Evolutionary conservation across 1,139 yeast genomes (phyloP).

Genomic region (Suhomyces ambrosiae): DNA sequence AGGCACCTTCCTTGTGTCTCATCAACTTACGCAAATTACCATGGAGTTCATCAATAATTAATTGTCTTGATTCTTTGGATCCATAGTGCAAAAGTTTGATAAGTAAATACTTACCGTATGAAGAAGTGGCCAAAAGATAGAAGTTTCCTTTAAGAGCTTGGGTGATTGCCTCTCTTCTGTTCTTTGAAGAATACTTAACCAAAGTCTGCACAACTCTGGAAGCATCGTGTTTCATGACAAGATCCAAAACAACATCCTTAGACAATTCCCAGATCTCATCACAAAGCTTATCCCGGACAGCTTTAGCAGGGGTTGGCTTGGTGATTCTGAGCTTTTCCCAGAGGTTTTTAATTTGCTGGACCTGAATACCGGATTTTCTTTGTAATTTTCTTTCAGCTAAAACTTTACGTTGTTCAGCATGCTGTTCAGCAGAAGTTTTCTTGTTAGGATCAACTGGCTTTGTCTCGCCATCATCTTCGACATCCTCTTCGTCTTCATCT

Average conservation of each 20-base stretch:
- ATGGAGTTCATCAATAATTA: conserved; percentile 80
- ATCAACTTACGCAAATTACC: conserved; percentile 88
- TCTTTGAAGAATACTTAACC: conserved; percentile 80
- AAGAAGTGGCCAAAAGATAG: conserved; percentile 83
- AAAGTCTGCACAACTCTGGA: conserved; percentile 94
- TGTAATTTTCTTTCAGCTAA: conserved; percentile 82
- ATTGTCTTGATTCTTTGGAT: conserved; percentile 71
- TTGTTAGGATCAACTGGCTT: conserved; percentile 41
- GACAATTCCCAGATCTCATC: conserved; percentile 85
- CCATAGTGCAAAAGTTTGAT: conserved; percentile 93
- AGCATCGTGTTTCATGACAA: conserved; percentile 94
- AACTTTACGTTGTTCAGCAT: conserved; percentile 79
- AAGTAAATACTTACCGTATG: conserved; percentile 89
- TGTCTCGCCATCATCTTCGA: conserved; percentile 20
- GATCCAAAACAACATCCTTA: conserved; percentile 74
- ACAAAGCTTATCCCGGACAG: conserved; percentile 74
- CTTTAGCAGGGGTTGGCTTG: conserved; percentile 78
- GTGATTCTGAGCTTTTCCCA: conserved; percentile 94
- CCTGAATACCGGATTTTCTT: conserved; percentile 83
- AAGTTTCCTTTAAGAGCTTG: conserved; percentile 71
- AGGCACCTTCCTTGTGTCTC: conserved; percentile 99
- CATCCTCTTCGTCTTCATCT: conserved; percentile 26
- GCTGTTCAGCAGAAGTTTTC: conserved; percentile 66
- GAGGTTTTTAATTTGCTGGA: conserved; percentile 78
- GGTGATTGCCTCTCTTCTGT: conserved; percentile 74